A percentile compares a stretch with the other conserved stretches of the same genome.
Evolutionary conservation across 2,329 filamentous ascomycete species (phyloP).

Genomic region (Zopfia rhizophila): DNA sequence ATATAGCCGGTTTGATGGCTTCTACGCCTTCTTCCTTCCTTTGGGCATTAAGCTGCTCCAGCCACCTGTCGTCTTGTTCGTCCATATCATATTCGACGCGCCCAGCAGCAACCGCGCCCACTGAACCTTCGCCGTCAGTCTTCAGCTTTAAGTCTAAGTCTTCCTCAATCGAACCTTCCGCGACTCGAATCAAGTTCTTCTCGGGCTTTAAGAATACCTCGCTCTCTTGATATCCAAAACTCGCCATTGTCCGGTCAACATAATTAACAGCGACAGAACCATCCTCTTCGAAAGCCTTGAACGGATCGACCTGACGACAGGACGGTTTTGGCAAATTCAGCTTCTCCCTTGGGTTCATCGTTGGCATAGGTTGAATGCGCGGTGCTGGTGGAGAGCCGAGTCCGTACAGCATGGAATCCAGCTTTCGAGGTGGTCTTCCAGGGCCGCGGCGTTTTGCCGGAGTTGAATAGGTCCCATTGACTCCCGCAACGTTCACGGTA

Average conservation of each 20-base stretch:
- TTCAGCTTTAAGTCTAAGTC: conserved; percentile 68
- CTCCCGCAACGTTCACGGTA: conserved; percentile 23
- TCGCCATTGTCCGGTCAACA: conserved; percentile 95
- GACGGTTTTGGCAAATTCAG: conserved; percentile 80
- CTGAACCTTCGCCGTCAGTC: conserved; percentile 68
- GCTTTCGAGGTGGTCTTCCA: conserved; percentile 72
- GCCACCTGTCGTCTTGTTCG: conserved; percentile 97
- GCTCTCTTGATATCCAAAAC: conserved; percentile 94
- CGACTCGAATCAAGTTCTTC: conserved; percentile 72
- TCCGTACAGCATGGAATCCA: conserved; percentile 69
- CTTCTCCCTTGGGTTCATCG: conserved; percentile 82
- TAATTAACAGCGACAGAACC: conserved; percentile 87
- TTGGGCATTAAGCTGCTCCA: conserved; percentile 82
- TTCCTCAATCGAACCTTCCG: conserved; percentile 71
- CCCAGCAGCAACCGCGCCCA: conserved; percentile 67
- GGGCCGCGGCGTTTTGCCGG: conserved; percentile 68
- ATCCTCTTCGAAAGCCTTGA: conserved; percentile 84
- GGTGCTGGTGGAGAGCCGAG: conserved; percentile 68
- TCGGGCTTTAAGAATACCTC: conserved; percentile 86
- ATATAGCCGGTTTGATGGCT: conserved; percentile 88
- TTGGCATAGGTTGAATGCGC: conserved; percentile 78
- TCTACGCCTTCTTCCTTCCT: conserved; percentile 80
- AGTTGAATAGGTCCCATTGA: conserved; percentile 40
- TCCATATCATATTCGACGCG: conserved; percentile 99
- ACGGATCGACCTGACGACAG: conserved; percentile 81